A percentile compares a stretch with the other conserved stretches of the same genome.
phyloP scores from a whole-genome alignment of 495 filamentous ascomycete genomes.

The Aspergillus nanangensis region DNA sequence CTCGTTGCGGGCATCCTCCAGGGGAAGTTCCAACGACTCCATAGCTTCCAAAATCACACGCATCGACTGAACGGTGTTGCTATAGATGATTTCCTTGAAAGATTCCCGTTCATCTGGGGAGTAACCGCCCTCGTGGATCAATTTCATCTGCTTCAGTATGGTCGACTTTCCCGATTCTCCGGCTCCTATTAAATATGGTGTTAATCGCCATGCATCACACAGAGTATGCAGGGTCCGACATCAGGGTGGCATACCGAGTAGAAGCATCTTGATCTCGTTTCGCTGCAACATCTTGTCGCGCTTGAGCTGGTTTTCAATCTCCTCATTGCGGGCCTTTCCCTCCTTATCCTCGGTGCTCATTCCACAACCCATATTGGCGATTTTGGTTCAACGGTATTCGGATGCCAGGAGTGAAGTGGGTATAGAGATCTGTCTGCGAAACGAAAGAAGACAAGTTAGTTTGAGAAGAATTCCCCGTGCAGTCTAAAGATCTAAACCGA shows the following conservation, averaged over 20 bases:
- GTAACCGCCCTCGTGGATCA: conserved; percentile 55
- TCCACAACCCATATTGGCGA: conserved; percentile 93
- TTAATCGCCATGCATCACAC: too few species aligned
- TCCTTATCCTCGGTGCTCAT: conserved; percentile 99
- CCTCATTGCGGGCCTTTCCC: conserved; percentile 98
- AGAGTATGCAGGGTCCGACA: background rate
- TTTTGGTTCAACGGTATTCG: conserved; percentile 2
- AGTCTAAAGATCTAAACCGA: conserved; percentile 4
- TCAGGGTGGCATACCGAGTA: conserved; percentile 67
- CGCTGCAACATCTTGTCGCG: conserved; percentile 92
- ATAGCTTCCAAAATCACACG: conserved; percentile 94
- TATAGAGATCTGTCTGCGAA: conserved; percentile 16
- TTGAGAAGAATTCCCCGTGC: conserved; percentile 17
- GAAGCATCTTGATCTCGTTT: conserved; percentile 99
- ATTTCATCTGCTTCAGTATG: conserved; percentile 97
- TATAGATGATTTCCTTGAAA: conserved; percentile 96
- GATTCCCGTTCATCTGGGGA: conserved; percentile 54
- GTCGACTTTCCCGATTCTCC: conserved; percentile 99
- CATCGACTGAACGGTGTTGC: conserved; percentile 95
- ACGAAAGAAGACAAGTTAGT: conserved; percentile 9
- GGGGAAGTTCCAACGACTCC: conserved; percentile 85
- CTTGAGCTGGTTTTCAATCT: conserved; percentile 98
- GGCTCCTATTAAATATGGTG: too few species aligned
- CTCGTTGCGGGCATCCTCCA: conserved; percentile 83
- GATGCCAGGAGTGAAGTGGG: background rate